Evolutionary conservation across 768 basidiomycete genomes (phyloP).

Genomic region (Pleurotus giganteus): DNA sequence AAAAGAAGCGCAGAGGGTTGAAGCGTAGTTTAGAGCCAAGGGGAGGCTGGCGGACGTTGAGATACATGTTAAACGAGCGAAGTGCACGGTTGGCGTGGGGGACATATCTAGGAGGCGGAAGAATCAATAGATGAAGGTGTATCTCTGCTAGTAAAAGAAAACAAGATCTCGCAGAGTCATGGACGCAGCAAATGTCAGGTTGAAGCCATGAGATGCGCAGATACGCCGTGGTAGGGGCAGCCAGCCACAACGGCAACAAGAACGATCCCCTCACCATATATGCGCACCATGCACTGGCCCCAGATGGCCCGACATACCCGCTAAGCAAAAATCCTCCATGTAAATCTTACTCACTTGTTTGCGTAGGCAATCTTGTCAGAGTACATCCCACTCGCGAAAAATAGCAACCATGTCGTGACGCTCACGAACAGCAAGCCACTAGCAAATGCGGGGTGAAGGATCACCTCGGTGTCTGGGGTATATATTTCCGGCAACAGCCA

Average conservation of each 20-base stretch:
- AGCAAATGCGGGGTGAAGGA: slow-evolving; percentile 70
- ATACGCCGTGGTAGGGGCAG: too few species aligned
- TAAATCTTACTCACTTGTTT: slow-evolving; percentile 73
- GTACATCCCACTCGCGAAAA: slow-evolving; percentile 97
- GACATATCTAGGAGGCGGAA: slow-evolving; percentile 71
- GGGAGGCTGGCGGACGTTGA: slow-evolving; percentile 87
- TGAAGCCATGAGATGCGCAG: too few species aligned
- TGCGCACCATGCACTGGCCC: too few species aligned
- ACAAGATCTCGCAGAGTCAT: too few species aligned
- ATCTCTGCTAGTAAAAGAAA: too few species aligned
- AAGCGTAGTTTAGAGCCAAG: slow-evolving; percentile 54
- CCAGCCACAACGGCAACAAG: too few species aligned
- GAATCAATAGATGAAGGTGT: background rate
- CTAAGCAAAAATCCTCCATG: too few species aligned
- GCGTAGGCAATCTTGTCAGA: slow-evolving; percentile 95
- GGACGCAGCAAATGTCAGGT: too few species aligned
- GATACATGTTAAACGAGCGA: slow-evolving; percentile 92
- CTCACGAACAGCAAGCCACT: slow-evolving; percentile 83
- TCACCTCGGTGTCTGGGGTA: slow-evolving; percentile 35
- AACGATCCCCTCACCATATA: too few species aligned
- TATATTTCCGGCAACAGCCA: slow-evolving; percentile 52
- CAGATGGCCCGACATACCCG: too few species aligned
- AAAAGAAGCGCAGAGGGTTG: slow-evolving; percentile 61
- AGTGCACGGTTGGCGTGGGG: slow-evolving; percentile 93
- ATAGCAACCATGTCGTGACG: slow-evolving; percentile 86